Conservation (phyloP, 106 monocot species). For the Platanthera zijinensis region DNA sequence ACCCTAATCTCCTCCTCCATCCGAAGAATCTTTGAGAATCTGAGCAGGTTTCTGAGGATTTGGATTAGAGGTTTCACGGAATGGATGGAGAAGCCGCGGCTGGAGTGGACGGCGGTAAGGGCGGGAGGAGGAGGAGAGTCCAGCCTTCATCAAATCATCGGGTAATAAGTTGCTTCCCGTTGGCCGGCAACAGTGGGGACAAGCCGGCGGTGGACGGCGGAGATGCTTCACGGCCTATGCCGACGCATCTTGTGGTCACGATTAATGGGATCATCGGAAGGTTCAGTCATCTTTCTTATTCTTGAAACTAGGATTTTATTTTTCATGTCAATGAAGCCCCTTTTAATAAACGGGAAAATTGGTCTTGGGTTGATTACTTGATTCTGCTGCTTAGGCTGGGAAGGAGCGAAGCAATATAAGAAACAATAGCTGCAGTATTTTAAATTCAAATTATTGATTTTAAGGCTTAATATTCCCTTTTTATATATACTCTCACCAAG, state of each 20-base stretch:
- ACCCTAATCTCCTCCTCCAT: neutral
- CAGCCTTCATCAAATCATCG: neutral
- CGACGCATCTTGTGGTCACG: conserved; percentile 78
- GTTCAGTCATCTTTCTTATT: conserved; percentile 11
- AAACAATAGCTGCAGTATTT: too few species aligned
- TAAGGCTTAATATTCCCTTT: too few species aligned
- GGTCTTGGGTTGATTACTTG: neutral
- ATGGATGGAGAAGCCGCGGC: neutral
- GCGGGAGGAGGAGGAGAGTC: neutral
- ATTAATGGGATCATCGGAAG: conserved; percentile 82
- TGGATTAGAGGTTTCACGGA: neutral
- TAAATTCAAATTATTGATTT: too few species aligned
- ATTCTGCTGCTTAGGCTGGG: neutral
- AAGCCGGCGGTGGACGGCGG: conserved; percentile 9
- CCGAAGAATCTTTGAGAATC: neutral
- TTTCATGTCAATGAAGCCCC: neutral
- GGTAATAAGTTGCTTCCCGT: neutral
- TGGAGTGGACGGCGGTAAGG: neutral
- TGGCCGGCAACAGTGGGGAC: conserved; percentile 2
- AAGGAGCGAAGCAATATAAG: neutral
- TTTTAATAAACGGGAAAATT: neutral
- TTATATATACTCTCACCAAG: too few species aligned
- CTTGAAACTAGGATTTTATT: too few species aligned
- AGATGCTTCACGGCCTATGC: conserved; percentile 16
- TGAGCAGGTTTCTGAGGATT: neutral